Percentiles rank a stretch among this genome's conserved stretches.
Evolutionary conservation across 768 basidiomycete species (phyloP).

Genomic region (Neoboletus magnificus): DNA sequence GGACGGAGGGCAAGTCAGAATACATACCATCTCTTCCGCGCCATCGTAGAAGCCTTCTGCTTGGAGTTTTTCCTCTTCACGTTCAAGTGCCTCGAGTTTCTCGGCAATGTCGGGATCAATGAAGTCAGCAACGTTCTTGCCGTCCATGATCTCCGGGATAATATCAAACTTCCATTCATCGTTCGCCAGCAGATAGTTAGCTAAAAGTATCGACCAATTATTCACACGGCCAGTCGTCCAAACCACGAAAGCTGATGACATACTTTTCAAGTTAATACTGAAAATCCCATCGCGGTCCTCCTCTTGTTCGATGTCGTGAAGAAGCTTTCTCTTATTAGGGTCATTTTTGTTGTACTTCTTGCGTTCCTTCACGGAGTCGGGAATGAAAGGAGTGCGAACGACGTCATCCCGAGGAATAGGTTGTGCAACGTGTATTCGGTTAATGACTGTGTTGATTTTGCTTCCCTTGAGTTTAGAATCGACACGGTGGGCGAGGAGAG

Average conservation of each 20-base stretch:
- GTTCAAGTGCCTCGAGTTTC: conserved; percentile 94
- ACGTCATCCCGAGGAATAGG: conserved; percentile 91
- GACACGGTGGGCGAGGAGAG: conserved; percentile 91
- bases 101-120: conserved; percentile 97
- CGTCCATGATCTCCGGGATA: conserved; percentile 98
- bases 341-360: conserved; percentile 86
- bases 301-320: conserved; percentile 80
- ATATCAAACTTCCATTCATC: conserved; percentile 94
- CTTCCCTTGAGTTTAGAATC: conserved; percentile 91
- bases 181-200: conserved; percentile 85
- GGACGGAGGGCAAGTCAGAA: neutral
- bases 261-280: conserved; percentile 89
- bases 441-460: conserved; percentile 89
- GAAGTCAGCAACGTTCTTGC: conserved; percentile 98
- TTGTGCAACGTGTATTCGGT: conserved; percentile 93
- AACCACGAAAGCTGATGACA: neutral
- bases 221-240: neutral
- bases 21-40: conserved; percentile 78
- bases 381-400: conserved; percentile 83
- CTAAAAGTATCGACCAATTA: conserved; percentile 41
- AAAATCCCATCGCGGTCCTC: conserved; percentile 90
- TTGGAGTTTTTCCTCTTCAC: conserved; percentile 92
- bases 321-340: conserved; percentile 67
- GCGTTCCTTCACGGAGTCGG: conserved; percentile 72
- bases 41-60: conserved; percentile 93